A percentile compares a stretch with the other conserved stretches of the same genome.
Evolutionary conservation across 179 eudicot genomes (phyloP).

Genomic region (Silene noctiflora): DNA sequence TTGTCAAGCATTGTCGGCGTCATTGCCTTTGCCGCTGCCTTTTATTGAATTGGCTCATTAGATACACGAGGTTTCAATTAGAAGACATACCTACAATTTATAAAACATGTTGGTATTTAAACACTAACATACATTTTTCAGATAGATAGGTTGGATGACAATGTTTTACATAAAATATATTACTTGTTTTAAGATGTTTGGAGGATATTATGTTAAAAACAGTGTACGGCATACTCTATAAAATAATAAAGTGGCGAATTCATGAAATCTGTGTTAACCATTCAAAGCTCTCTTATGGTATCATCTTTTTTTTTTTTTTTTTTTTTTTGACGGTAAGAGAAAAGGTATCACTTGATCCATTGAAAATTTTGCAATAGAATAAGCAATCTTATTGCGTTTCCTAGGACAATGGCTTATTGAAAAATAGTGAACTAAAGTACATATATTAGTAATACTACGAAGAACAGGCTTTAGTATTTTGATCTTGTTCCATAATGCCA

Average conservation of each 20-base stretch:
- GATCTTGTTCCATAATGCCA: too few species aligned
- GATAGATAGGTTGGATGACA: background rate
- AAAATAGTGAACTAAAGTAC: too few species aligned
- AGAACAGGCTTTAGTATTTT: too few species aligned
- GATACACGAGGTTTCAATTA: background rate
- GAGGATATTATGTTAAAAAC: too few species aligned
- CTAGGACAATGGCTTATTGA: too few species aligned
- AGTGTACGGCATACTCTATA: background rate
- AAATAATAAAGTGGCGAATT: background rate
- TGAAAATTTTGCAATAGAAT: too few species aligned
- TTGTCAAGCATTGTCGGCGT: slow-evolving; percentile 11
- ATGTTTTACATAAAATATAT: background rate
- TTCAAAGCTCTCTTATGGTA: too few species aligned
- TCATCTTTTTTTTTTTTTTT: too few species aligned
- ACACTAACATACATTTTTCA: background rate
- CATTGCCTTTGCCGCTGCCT: slow-evolving; percentile 4
- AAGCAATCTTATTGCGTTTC: too few species aligned
- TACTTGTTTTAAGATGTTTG: background rate
- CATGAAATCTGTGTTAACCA: background rate
- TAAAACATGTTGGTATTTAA: background rate
- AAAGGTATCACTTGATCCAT: too few species aligned
- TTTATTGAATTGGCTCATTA: slow-evolving; percentile 6
- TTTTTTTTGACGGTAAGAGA: too few species aligned
- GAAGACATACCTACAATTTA: background rate
- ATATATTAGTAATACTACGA: too few species aligned